Percentiles rank a stretch among this genome's conserved stretches.
Evolutionary conservation across 2,329 filamentous ascomycete genomes (phyloP).

Genomic region (Sarocladium oryzae): DNA sequence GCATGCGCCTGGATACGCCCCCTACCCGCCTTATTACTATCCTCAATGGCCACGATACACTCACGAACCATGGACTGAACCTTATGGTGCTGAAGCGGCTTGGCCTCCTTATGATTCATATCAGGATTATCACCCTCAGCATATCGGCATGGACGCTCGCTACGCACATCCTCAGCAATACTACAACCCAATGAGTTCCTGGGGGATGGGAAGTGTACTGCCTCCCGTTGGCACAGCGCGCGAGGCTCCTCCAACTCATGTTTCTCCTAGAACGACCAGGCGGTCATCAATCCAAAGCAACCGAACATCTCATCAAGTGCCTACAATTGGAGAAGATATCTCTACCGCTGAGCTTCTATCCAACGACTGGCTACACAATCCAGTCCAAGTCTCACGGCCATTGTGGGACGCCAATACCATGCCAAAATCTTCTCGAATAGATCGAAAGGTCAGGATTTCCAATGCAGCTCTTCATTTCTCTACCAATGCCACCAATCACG

Average conservation of each 20-base stretch:
- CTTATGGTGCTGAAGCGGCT: neutral
- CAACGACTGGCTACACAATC: neutral
- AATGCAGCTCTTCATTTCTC: neutral
- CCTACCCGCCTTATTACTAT: too few species aligned
- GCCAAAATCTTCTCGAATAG: neutral
- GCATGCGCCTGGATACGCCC: too few species aligned
- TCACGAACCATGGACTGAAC: neutral
- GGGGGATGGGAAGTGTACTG: too few species aligned
- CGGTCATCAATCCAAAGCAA: neutral
- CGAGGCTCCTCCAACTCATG: too few species aligned
- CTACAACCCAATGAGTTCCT: neutral
- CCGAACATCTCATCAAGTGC: neutral
- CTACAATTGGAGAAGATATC: neutral
- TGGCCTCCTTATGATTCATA: neutral
- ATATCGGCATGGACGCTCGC: neutral
- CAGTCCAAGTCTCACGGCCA: neutral
- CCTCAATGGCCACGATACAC: neutral
- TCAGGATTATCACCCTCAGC: neutral
- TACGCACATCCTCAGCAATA: neutral
- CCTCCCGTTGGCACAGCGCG: too few species aligned
- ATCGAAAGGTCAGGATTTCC: neutral
- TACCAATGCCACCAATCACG: neutral
- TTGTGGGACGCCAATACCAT: neutral
- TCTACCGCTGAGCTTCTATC: neutral
- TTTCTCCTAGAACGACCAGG: neutral